Base-by-base conservation (phyloP, 441 rosid genomes). In the Pelargonium fulgidum region DNA sequence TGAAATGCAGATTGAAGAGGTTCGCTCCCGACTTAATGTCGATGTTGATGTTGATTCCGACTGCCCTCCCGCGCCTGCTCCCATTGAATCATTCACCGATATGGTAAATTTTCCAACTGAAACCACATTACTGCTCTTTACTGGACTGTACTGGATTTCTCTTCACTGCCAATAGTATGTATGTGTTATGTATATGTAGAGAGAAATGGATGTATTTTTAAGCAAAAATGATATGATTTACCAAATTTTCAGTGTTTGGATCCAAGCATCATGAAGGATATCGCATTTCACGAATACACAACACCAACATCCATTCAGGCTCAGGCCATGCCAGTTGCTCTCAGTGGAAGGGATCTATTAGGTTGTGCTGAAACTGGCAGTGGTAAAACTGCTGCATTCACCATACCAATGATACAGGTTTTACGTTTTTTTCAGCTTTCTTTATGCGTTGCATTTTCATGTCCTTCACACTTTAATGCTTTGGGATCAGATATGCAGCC, bases 21-120 rank as follows among this genome's bases (percentile, higher is more conserved):
- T 80, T 47, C 76, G 83, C 7, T 39, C 47, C 22, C 80, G 78
- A 64, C 78, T 77, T 48, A 74, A 74, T 63, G 70, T 80, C 9
- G 78, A 80, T 62, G 83, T 80, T 14, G 68, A 63, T 8, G 77
- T 74, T 58, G 80, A 78, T 54, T 54, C 77, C 0, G 80, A 67
- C 39, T 74, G 78, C 42, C 62, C 64, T 69, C 69, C 66, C 9
- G 79, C 79, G 5, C 83, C 79, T 52, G 77, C 81, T 0, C 81
- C 83, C 1, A 63, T 74, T 48, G 81, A 80, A 69, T 74, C 83
- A 13, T 80, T 80, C 42, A 68, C 73, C 7, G 83, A 80, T 63
- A 80, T 80, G 83, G 83, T 77, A 69, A 22, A 4, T 20, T 26
- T 26, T 29, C 36, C 36, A 29, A 29, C 36, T 29, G 4, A 29